Percentiles rank a stretch among this genome's conserved stretches.
These are phyloP conservation scores for Alternaria hordeiaustralica DNA, from an alignment of 2,329 filamentous ascomycete genomes.

Conservation along the genomic window DNA sequence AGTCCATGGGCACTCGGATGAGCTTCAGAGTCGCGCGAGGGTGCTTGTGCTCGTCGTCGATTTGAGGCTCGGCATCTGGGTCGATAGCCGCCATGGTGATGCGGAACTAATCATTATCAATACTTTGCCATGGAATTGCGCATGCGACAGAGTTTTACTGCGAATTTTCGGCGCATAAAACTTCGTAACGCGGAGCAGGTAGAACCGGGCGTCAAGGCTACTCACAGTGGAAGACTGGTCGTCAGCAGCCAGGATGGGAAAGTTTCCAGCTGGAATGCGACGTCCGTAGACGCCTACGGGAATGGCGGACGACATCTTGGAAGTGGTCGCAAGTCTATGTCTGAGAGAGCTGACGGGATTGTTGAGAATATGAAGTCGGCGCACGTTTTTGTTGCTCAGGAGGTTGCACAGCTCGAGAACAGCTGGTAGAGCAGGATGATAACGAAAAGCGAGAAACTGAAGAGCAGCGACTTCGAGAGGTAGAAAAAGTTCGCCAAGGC, in stretches of 20 bases:
- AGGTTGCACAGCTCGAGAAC: constrained; percentile 26
- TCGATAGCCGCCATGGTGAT: constrained; percentile 99
- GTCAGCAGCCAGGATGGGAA: constrained; percentile 75
- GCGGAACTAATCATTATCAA: constrained; percentile 71
- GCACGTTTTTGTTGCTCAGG: constrained; percentile 8
- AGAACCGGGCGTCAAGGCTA: constrained; percentile 28
- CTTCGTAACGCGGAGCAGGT: not conserved
- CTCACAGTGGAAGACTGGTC: constrained; percentile 86
- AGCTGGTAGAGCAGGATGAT: constrained; percentile 23
- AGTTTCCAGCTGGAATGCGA: constrained; percentile 83
- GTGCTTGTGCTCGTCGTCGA: constrained; percentile 52
- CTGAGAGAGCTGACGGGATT: constrained; percentile 1
- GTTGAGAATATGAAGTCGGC: not conserved
- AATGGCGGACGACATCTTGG: constrained; percentile 46
- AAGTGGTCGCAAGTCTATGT: constrained; percentile 13
- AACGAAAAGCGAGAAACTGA: constrained; percentile 17
- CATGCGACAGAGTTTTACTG: constrained; percentile 8
- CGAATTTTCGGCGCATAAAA: not conserved
- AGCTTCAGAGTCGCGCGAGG: constrained; percentile 90
- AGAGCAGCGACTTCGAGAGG: constrained; percentile 16
- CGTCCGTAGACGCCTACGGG: constrained; percentile 89
- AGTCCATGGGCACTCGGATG: constrained; percentile 72
- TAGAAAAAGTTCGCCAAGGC: constrained; percentile 40
- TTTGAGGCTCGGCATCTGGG: constrained; percentile 71
- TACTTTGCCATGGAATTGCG: not conserved